Conservation (phyloP, 2,329 filamentous ascomycete genomes). For the Dendryphion nanum region DNA sequence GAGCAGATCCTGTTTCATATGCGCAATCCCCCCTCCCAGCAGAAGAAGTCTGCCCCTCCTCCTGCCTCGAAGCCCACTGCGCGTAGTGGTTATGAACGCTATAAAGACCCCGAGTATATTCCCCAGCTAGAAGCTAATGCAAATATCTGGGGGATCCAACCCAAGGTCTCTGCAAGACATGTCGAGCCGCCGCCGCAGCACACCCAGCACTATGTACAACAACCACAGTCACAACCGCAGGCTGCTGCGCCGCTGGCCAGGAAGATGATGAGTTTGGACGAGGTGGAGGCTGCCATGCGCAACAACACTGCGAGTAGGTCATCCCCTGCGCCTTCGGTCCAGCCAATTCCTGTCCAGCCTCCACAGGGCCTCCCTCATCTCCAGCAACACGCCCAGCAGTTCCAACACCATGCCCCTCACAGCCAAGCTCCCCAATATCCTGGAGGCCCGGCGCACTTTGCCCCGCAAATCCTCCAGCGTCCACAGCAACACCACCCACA, state of each 20-base stretch:
- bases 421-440: slow-evolving; percentile 23
- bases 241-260: slow-evolving; percentile 41
- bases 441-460: slow-evolving; percentile 44
- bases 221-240: no score
- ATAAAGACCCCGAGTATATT: slow-evolving; percentile 78
- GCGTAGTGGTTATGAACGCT: slow-evolving; percentile 87
- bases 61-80: slow-evolving; percentile 61
- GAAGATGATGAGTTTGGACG: slow-evolving; percentile 93
- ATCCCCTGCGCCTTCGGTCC: slow-evolving; percentile 38
- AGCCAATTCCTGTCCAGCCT: slow-evolving; percentile 23
- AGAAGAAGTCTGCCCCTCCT: slow-evolving; percentile 42
- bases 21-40: slow-evolving; percentile 57
- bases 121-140: slow-evolving; percentile 91
- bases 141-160: slow-evolving; percentile 82
- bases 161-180: slow-evolving; percentile 51
- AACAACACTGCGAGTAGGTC: slow-evolving; percentile 56
- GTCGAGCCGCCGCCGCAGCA: no score
- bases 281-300: slow-evolving; percentile 92
- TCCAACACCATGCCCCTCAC: slow-evolving; percentile 4
- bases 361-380: slow-evolving; percentile 16
- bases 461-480: slow-evolving; percentile 49
- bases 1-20: slow-evolving; percentile 83
- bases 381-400: slow-evolving; percentile 20
- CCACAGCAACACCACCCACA: slow-evolving; percentile 40
- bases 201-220: no score